Base-by-base conservation (phyloP, 208 protist genomes). In the Paratrypanosoma confusum region DNA sequence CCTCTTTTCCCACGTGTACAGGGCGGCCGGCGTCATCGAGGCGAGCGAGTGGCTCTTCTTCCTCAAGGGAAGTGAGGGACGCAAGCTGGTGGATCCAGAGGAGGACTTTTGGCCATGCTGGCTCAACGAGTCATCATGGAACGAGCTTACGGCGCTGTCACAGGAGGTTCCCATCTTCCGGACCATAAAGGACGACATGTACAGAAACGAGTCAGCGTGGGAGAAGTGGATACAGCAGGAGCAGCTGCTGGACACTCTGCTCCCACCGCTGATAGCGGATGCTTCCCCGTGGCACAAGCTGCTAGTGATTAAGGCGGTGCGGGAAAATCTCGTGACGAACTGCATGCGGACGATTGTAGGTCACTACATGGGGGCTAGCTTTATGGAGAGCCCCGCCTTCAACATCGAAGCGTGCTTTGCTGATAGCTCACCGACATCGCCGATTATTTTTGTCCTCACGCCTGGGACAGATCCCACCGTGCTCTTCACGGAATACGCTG, bases 371-470 rank as follows among this genome's bases (percentile, higher is more conserved):
- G 89, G 89, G 38, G 84, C 79, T 55, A 71, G 59, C 10, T 96
- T 96, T 60, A 92, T 75, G 23, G 85, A 94, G 49, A 88, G 74
- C 47, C 83, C 85, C 1, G 66, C 80, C 6, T 96, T 96, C 40
- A 81, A 96, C 54, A 64, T 96, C 13, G 81, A 87, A 39, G 88
- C 67, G 22, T 87, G 82, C 46, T 97, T 85, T 67, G 53, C 70
- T 16, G 93, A 97, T 61, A 95, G 86, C 43, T 74, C 68, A 11
- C 64, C 82, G 10, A 79, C 57, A 16, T 75, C 81, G 17, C 95
- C 95, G 3, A 83, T 97, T 46, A 93, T 98, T 36, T 97, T 98
- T 59, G 77, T 97, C 21, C 71, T 97, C 3, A 95, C 90, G 17
- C 42, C 84, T 11, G 95, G 95, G 22, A 90, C 89, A 22, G 93